Percentiles rank a stretch among this genome's conserved stretches.
These are phyloP conservation scores for Loxodes magnus DNA, from an alignment of 73 alveolate genomes.

Conservation along the genomic window DNA sequence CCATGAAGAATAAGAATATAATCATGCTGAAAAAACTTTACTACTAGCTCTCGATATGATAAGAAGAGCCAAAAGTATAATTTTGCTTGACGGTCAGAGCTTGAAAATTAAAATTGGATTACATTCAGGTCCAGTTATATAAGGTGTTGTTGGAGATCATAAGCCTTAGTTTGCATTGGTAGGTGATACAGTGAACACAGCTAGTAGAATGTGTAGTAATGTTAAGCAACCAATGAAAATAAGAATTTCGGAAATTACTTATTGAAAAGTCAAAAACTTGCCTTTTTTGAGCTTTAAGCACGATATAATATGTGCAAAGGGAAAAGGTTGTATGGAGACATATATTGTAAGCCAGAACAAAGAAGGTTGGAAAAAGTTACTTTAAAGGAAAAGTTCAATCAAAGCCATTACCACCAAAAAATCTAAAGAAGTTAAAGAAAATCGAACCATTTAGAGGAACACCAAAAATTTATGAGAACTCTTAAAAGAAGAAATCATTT, in stretches of 20 bases:
- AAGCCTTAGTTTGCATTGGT: conserved; percentile 95
- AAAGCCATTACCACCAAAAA: too few relatives aligned
- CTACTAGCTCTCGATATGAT: not conserved
- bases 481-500: too few relatives aligned
- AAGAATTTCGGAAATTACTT: conserved; percentile 1
- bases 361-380: conserved; percentile 5
- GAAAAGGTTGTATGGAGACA: conserved; percentile 38
- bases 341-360: not conserved
- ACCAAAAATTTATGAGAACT: too few relatives aligned
- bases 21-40: conserved; percentile 3
- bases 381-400: not conserved
- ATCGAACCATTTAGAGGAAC: too few relatives aligned
- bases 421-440: too few relatives aligned
- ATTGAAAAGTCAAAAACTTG: not conserved
- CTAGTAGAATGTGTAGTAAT: conserved; percentile 75
- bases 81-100: not conserved
- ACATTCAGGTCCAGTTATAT: conserved; percentile 94
- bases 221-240: not conserved
- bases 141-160: conserved; percentile 98
- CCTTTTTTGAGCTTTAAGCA: conserved; percentile 11
- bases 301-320: conserved; percentile 30
- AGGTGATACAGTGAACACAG: conserved; percentile 98
- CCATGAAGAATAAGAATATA: not conserved
- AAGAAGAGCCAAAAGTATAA: not conserved
- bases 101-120: conserved; percentile 75